These are phyloP conservation scores for Alternaria rosae DNA, from an alignment of 2,329 filamentous ascomycete species.

Conservation along the genomic window DNA sequence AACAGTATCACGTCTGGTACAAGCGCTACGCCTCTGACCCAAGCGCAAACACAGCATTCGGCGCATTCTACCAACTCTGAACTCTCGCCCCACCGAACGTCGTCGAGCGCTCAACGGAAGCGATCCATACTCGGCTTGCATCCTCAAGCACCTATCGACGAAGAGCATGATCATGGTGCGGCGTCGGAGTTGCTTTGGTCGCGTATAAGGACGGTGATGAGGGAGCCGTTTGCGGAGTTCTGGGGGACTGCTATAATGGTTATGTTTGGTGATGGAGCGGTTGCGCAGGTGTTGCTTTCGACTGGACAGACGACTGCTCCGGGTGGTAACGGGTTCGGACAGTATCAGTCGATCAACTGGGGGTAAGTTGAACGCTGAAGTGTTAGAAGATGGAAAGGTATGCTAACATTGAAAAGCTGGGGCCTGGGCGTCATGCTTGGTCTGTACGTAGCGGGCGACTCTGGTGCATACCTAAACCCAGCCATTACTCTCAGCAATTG, in stretches of 20 bases:
- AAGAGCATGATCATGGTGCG: conserved; percentile 50
- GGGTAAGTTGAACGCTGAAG: conserved; percentile 31
- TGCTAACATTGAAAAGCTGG: conserved; percentile 38
- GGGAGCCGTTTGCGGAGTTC: conserved; percentile 57
- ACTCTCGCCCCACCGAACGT: conserved; percentile 27
- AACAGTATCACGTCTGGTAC: conserved; percentile 17
- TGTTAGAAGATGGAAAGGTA: background rate
- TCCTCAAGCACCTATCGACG: conserved; percentile 51
- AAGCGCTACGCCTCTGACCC: conserved; percentile 22
- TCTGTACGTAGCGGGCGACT: conserved; percentile 70
- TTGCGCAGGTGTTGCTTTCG: conserved; percentile 54
- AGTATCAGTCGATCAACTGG: conserved; percentile 55
- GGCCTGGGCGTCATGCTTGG: conserved; percentile 54
- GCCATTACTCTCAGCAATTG: conserved; percentile 76
- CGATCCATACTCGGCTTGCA: conserved; percentile 47
- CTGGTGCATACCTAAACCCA: conserved; percentile 69
- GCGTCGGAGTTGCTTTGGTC: conserved; percentile 50
- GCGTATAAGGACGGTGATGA: conserved; percentile 45
- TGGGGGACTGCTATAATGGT: conserved; percentile 54
- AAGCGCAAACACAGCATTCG: conserved; percentile 29
- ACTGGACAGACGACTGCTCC: conserved; percentile 49
- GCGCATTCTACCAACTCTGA: conserved; percentile 13
- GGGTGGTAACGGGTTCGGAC: conserved; percentile 52
- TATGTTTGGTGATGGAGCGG: conserved; percentile 54
- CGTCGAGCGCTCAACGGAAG: conserved; percentile 30